Percentiles rank a stretch among this genome's conserved stretches.
Conservation (phyloP, 2,329 filamentous ascomycete species). For the Stenocarpella maydis region DNA sequence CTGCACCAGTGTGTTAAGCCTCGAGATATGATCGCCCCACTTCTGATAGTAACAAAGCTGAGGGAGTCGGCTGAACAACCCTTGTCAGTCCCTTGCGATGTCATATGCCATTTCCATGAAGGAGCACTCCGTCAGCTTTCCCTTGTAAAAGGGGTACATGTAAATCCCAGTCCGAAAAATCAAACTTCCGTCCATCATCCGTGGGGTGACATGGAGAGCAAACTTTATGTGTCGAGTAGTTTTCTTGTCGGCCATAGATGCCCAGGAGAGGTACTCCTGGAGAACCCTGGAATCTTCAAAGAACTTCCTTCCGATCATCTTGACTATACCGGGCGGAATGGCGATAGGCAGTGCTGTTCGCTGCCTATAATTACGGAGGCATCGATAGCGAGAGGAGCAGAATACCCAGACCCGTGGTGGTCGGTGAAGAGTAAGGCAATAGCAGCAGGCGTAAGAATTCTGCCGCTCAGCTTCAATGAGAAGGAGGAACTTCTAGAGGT, state of each 20-base stretch:
- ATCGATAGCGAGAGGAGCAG: too few relatives aligned
- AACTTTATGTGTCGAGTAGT: constrained; percentile 11
- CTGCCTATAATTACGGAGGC: too few relatives aligned
- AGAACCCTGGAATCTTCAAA: not conserved
- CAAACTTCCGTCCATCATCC: constrained; percentile 6
- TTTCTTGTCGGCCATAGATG: not conserved
- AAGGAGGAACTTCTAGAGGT: not conserved
- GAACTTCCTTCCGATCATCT: constrained; percentile 12
- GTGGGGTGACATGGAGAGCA: not conserved
- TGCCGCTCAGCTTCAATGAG: not conserved
- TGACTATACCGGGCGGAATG: not conserved
- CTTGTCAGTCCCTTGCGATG: too few relatives aligned
- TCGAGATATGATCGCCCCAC: not conserved
- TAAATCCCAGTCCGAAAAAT: constrained; percentile 5
- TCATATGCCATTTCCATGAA: not conserved
- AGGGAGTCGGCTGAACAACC: not conserved
- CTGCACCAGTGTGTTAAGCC: not conserved
- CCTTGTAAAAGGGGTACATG: not conserved
- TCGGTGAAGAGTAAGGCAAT: constrained; percentile 8
- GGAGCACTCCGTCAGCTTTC: not conserved
- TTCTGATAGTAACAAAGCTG: not conserved
- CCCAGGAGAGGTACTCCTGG: constrained; percentile 7
- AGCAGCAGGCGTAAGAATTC: not conserved
- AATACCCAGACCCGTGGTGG: not conserved
- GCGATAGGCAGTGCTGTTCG: not conserved